Evolutionary conservation across 1,139 yeast genomes (phyloP).

Genomic region (Suhomyces ambrosiae): DNA sequence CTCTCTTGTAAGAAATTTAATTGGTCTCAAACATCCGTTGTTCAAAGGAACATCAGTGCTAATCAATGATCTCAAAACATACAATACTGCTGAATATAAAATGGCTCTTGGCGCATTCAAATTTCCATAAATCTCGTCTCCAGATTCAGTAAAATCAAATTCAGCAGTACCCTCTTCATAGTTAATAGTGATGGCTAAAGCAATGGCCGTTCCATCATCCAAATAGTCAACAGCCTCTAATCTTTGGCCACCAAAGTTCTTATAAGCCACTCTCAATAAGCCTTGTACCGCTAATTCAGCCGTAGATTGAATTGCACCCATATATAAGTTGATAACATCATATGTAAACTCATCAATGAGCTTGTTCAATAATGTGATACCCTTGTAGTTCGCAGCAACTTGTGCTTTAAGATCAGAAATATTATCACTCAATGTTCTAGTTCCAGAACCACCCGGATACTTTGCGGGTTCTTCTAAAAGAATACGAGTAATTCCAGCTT

Average conservation of each 20-base stretch:
- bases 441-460: slow-evolving; percentile 50
- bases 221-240: slow-evolving; percentile 42
- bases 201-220: slow-evolving; percentile 49
- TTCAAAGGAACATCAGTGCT: slow-evolving; percentile 80
- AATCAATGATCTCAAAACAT: slow-evolving; percentile 74
- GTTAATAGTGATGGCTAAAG: slow-evolving; percentile 37
- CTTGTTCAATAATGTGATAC: slow-evolving; percentile 35
- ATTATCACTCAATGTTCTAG: slow-evolving; percentile 44
- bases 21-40: slow-evolving; percentile 80
- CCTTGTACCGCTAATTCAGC: slow-evolving; percentile 47
- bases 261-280: slow-evolving; percentile 37
- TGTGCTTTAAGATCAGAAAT: slow-evolving; percentile 49
- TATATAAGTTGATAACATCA: slow-evolving; percentile 41
- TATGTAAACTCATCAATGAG: slow-evolving; percentile 36
- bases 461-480: slow-evolving; percentile 47
- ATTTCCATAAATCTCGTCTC: slow-evolving; percentile 48
- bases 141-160: slow-evolving; percentile 45
- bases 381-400: slow-evolving; percentile 46
- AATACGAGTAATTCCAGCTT: slow-evolving; percentile 39
- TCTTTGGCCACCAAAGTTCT: slow-evolving; percentile 38
- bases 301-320: slow-evolving; percentile 46
- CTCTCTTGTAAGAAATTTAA: slow-evolving; percentile 63
- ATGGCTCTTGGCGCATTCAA: slow-evolving; percentile 62
- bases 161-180: slow-evolving; percentile 39
- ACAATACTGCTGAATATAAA: slow-evolving; percentile 77